A percentile compares a stretch with the other conserved stretches of the same genome.
Evolutionary conservation across 192 early-diverging fungal species (phyloP).

Genomic region (Spizellomyces sp.): DNA sequence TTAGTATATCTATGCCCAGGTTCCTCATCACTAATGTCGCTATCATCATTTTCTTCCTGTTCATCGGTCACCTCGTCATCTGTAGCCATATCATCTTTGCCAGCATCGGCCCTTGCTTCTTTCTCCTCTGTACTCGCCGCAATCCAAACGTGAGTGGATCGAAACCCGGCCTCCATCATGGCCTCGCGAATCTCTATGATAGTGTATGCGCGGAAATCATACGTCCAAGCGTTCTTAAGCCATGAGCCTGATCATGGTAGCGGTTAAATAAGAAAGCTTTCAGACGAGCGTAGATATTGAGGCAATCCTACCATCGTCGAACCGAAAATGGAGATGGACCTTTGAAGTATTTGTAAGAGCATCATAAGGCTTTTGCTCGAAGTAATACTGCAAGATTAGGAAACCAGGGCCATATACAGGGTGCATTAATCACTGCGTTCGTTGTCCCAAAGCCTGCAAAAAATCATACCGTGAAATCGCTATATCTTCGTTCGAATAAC

Average conservation of each 20-base stretch:
- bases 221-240: conserved; percentile 42
- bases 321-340: conserved; percentile 43
- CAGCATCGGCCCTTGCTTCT: conserved; percentile 14
- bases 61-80: conserved; percentile 5
- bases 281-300: neutral
- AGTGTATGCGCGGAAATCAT: conserved; percentile 46
- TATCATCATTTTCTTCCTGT: neutral
- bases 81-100: neutral
- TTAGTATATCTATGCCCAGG: neutral
- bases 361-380: conserved; percentile 45
- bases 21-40: neutral
- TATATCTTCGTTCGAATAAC: conserved; percentile 15
- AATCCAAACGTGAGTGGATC: conserved; percentile 43
- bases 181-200: conserved; percentile 51
- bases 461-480: conserved; percentile 12
- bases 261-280: neutral
- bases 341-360: conserved; percentile 31
- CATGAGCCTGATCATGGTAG: conserved; percentile 23
- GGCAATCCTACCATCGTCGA: conserved; percentile 36
- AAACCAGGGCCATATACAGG: conserved; percentile 1
- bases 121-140: conserved; percentile 14
- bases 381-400: conserved; percentile 35
- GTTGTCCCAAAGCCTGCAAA: too few species aligned
- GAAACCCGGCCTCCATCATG: conserved; percentile 55
- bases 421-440: neutral